Evolutionary conservation across 805 yeast genomes (phyloP).

Genomic region (Pichia cephalocereana): DNA sequence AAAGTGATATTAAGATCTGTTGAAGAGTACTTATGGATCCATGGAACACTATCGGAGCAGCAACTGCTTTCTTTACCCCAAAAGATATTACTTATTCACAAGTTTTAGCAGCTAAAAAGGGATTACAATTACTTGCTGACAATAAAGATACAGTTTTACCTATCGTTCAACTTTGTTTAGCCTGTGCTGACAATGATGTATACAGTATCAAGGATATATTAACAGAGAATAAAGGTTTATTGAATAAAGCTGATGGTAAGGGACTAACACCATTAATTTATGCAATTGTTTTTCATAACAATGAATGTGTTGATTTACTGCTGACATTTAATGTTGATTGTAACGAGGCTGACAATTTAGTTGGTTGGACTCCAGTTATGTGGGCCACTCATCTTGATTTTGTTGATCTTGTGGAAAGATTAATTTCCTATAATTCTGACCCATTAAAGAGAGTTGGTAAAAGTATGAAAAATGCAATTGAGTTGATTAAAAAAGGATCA

Average conservation of each 20-base stretch:
- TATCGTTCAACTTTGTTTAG: conserved; percentile 28
- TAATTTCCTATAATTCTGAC: conserved; percentile 60
- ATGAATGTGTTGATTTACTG: conserved; percentile 40
- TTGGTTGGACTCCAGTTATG: conserved; percentile 65
- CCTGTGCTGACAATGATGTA: conserved; percentile 31
- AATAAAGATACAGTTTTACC: conserved; percentile 18
- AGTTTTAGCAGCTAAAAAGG: conserved; percentile 29
- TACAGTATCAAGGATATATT: conserved; percentile 21
- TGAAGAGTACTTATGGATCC: conserved; percentile 20
- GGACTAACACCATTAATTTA: conserved; percentile 42
- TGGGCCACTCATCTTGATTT: conserved; percentile 72
- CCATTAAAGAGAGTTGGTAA: conserved; percentile 33
- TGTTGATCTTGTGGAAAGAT: conserved; percentile 41
- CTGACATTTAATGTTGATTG: conserved; percentile 36
- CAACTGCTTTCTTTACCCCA: conserved; percentile 10
- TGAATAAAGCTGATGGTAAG: conserved; percentile 27
- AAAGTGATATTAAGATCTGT: too few species aligned
- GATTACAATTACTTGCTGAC: conserved; percentile 22
- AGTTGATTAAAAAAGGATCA: conserved; percentile 46
- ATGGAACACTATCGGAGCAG: conserved; percentile 20
- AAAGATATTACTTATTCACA: conserved; percentile 25
- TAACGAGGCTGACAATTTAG: conserved; percentile 39
- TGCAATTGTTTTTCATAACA: conserved; percentile 46
- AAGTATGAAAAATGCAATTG: conserved; percentile 42
- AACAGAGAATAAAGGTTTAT: conserved; percentile 10